phyloP scores from a whole-genome alignment of 768 basidiomycete species.

The Boletus sensibilis region DNA sequence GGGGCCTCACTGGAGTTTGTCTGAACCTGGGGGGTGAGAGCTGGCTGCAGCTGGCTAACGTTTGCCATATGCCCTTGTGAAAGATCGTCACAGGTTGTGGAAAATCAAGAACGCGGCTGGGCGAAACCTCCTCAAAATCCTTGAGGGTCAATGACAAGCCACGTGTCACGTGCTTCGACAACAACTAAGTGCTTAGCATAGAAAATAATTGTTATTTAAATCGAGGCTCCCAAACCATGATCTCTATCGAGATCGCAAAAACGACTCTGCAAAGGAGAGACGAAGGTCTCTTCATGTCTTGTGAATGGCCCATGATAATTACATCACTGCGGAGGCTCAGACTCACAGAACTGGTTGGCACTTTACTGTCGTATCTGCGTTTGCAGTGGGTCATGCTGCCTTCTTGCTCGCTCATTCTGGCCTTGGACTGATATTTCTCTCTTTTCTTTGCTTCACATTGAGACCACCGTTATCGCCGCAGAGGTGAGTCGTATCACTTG shows the following conservation, averaged over 20 bases:
- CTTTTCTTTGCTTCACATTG: not conserved
- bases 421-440: not conserved
- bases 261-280: not conserved
- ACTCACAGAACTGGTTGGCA: not conserved
- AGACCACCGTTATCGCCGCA: too few relatives aligned
- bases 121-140: not conserved
- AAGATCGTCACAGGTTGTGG: not conserved
- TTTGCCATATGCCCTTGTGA: conserved; percentile 24
- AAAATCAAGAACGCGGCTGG: not conserved
- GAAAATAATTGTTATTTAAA: not conserved
- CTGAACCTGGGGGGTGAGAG: conserved; percentile 23
- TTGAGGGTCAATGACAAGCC: not conserved
- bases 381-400: not conserved
- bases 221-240: not conserved
- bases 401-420: not conserved
- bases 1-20: conserved; percentile 22
- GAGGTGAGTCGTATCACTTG: not conserved
- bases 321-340: not conserved
- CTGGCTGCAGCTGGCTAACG: conserved; percentile 33
- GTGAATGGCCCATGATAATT: not conserved
- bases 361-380: not conserved
- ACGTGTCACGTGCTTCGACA: conserved; percentile 3
- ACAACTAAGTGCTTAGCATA: not conserved
- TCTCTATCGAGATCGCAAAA: not conserved
- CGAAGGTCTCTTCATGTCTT: not conserved